Evolutionary conservation across 768 basidiomycete species (phyloP).

Genomic region (Scleroderma bovista): DNA sequence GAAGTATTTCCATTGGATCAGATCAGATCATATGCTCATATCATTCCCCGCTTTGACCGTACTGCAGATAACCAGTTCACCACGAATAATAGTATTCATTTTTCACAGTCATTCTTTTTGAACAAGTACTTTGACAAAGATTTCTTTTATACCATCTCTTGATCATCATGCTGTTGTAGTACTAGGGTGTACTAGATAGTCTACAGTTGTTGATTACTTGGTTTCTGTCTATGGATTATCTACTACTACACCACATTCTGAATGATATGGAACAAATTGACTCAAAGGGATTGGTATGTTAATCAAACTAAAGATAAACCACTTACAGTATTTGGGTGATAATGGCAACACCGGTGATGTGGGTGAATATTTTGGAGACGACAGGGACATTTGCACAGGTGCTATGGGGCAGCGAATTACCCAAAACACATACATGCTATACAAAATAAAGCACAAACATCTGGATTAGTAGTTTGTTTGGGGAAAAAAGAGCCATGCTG

Average conservation of each 20-base stretch:
- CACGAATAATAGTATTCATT: constrained; percentile 1
- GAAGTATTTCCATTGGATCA: constrained; percentile 7
- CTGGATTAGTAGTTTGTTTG: constrained; percentile 19
- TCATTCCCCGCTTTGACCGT: constrained; percentile 6
- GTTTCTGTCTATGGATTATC: no score
- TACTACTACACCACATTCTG: no score
- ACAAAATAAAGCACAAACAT: neutral
- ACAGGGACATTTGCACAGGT: constrained; percentile 78
- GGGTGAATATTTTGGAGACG: constrained; percentile 90
- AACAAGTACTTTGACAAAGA: constrained; percentile 4
- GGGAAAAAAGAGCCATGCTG: constrained; percentile 45
- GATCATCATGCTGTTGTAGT: neutral
- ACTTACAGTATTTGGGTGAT: constrained; percentile 88
- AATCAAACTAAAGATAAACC: neutral
- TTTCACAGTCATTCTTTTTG: constrained; percentile 4
- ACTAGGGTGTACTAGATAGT: constrained; percentile 47
- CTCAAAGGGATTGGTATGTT: constrained; percentile 10
- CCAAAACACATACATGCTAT: constrained; percentile 57
- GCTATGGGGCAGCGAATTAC: constrained; percentile 36
- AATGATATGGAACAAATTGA: no score
- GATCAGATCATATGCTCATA: constrained; percentile 4
- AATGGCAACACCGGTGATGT: constrained; percentile 90
- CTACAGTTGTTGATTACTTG: no score
- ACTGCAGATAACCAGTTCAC: constrained; percentile 3
- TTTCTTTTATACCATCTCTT: neutral